Base-by-base conservation (phyloP, 2,329 filamentous ascomycete genomes). In the Neurospora crassa region DNA sequence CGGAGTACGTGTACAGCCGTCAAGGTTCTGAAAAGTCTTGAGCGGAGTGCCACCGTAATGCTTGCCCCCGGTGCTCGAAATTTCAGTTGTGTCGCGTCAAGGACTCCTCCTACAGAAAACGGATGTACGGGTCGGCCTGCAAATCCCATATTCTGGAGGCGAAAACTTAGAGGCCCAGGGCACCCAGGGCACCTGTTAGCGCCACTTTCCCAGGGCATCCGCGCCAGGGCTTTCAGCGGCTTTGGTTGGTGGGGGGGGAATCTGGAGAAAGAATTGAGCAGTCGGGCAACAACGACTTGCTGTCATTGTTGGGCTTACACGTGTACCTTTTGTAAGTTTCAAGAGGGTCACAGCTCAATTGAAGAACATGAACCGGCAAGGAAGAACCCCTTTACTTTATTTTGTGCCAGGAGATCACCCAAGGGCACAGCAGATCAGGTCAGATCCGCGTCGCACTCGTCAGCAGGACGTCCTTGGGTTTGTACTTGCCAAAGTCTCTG, bases 121-220 rank as follows among this genome's bases (percentile, higher is more conserved):
- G 7, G 8, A 8, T 8, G 8, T 6, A 1, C 10, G 1, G 10
- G 2, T 2, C 3, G 1, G 14, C 8, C 1, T 16, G 6, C 14
- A 18, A 20, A 3, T 34, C 14, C 8, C 6, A 16, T n/a, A 37
- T 63, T 63, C 1, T 63, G 29, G 37, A 63, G 5, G 3, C 3
- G 3, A 3, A 18, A 11, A 8, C 53, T 63, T 7, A 11, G 16
- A 63, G 53, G 14, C 7, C 53, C 53, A 24, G 24, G 24, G 24
- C 24, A 24, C n/a, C n/a, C n/a, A n/a, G n/a, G 24, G 24, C 24
- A 34, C 24, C 29, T 63, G 53, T 34, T 63, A 63, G 53, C 16
- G 53, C 53, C 53, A 63, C 53, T 63, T 8, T 37, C 3, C 3
- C 29, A 34, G 24, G 4, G 24, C 24, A 18, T 63, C 10, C 53